Base-by-base conservation (phyloP, 257 asterid species). In the Cruciata laevipes region DNA sequence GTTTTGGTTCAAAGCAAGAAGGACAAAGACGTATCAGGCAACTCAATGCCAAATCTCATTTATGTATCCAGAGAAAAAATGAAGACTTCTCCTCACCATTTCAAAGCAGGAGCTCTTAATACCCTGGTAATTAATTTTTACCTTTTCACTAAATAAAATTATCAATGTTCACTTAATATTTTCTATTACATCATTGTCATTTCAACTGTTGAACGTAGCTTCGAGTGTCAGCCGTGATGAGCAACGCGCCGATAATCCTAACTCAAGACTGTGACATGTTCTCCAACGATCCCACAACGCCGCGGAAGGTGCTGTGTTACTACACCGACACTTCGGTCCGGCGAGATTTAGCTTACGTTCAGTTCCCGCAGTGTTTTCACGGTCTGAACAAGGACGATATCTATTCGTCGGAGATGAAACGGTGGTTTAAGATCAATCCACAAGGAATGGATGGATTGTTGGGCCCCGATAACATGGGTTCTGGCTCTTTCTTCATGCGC, bases 41-140 rank as follows among this genome's bases (percentile, higher is more conserved):
- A 75, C 30, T 63, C 77, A n/a, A 79, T 86, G 95, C 95, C 97
- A 40, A 90, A 79, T 49, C 88, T 90, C 14, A 21, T 88, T n/a
- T 88, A 90, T 17, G 76, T 88, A n/a, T 80, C 95, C 1, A 78
- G 97, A 76, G 84, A 85, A 56, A 90, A 88, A 79, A 84, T 70
- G 65, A 70, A 10, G 12, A 63, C 83, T 16, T 65, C 66, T 3
- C 83, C 83, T 3, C 95, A 88, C 76, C 79, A 88, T 74, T 90
- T 88, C 32, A 90, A 90, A 75, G 97, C 90, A 0, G 97, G 97
- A 37, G 96, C 97, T 58, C 92, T 88, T 37, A 90, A 90, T 74
- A 77, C 80, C 60, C 70, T 90, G 80, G 97, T 88, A 72, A 77
- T n/a, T n/a, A n/a, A n/a, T n/a, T n/a, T n/a, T n/a, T n/a, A n/a